Evolutionary conservation across 2,329 filamentous ascomycete genomes (phyloP), one percentile per base, ranked within the genome.

Genomic region (Phyllosticta paracitricarpa): DNA sequence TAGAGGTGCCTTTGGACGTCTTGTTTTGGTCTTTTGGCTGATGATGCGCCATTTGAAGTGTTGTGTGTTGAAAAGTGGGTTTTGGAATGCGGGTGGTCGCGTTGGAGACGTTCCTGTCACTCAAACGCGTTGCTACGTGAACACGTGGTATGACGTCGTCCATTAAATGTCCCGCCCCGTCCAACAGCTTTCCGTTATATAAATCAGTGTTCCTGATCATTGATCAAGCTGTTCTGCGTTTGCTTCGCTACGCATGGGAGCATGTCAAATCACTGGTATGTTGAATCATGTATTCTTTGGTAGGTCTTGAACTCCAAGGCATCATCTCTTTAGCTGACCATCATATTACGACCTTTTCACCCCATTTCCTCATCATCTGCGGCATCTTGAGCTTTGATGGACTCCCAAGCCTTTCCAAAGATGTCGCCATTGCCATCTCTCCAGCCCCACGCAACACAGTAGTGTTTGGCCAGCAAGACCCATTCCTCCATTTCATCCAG

Each of bases 401-500:
- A n/a, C 19, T 24, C 17, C 61, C 61, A 62, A 12, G 61, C 61
- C 6, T 58, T 51, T 17, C 40, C 54, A 48, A 62, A 62, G n/a
- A 62, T 7, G 19, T 24, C 33, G 1, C 54, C 35, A 24, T 58
- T 74, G 1, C 69, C 72, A 33, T 85, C 84, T 67, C 83, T 86
- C 84, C 89, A 95, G 1, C 87, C 94, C 93, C 93, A 97, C 3
- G 85, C 86, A 53, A 99, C 82, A 65, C 92, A 86, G 70, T 99
- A 99, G 78, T 99, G 94, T 65, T 82, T 84, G 0, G 91, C 89
- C 67, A 99, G 75, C 66, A 99, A 75, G 68, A 87, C 81, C 88
- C 94, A 96, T 76, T 99, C 94, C 75, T 99, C 94, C 25, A 97
- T 82, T 75, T 99, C 94, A 75, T 99, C 94, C 64, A 99, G 74